Evolutionary conservation across 2,329 filamentous ascomycete genomes (phyloP).

Genomic region (Botryotinia calthae): DNA sequence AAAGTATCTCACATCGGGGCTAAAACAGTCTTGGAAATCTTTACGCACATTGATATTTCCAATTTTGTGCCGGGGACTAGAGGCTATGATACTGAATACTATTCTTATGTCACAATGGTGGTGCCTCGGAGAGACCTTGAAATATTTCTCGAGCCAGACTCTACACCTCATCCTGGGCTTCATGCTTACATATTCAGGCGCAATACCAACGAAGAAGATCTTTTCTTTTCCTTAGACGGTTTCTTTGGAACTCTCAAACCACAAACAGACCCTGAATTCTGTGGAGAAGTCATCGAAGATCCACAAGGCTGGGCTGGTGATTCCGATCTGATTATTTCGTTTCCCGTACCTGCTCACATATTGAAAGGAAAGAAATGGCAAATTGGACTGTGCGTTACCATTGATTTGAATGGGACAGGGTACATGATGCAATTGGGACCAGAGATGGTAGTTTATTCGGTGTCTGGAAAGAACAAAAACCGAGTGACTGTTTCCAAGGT

Average conservation of each 20-base stretch:
- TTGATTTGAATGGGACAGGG: neutral
- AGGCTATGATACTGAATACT: neutral
- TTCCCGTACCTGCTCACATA: neutral
- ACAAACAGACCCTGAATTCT: neutral
- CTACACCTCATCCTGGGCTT: neutral
- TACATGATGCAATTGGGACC: neutral
- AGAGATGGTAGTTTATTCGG: neutral
- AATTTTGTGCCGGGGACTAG: neutral
- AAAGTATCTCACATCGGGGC: neutral
- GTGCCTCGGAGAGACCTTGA: neutral
- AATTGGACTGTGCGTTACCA: neutral
- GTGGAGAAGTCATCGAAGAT: neutral
- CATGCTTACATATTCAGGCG: neutral
- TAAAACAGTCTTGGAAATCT: neutral
- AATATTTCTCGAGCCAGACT: neutral
- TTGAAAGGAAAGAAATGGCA: neutral
- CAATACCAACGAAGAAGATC: neutral
- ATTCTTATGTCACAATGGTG: neutral
- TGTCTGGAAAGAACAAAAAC: neutral
- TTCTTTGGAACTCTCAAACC: conserved; percentile 6
- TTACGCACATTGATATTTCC: neutral
- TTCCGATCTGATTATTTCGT: neutral
- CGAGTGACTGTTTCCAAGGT: conserved; percentile 8
- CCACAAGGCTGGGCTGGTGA: neutral
- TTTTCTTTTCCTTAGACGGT: neutral